phyloP scores from a whole-genome alignment of 345 rosid genomes.

The Boechera divaricarpa region DNA sequence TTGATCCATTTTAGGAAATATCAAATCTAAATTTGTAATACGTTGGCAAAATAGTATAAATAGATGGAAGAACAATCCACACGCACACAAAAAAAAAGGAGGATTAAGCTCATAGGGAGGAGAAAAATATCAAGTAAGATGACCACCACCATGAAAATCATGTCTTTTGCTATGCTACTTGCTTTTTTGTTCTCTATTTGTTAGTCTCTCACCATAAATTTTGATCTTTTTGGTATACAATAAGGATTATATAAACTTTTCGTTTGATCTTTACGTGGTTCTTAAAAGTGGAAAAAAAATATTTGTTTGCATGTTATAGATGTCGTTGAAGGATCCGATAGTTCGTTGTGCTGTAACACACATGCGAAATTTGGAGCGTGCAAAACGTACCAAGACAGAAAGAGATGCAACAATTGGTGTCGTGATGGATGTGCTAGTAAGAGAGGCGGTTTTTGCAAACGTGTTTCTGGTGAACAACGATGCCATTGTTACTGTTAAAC shows the following conservation, averaged over 20 bases:
- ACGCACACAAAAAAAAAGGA: neutral
- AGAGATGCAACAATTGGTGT: slow-evolving; percentile 24
- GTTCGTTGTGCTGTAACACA: slow-evolving; percentile 31
- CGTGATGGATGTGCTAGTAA: slow-evolving; percentile 5
- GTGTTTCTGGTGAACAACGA: neutral
- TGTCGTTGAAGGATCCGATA: slow-evolving; percentile 20
- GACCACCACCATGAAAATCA: slow-evolving; percentile 21
- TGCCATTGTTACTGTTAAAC: slow-evolving; percentile 28
- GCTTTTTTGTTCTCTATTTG: slow-evolving; percentile 20
- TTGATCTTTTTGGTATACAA: neutral
- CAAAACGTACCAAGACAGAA: slow-evolving; percentile 15
- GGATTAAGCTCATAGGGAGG: neutral
- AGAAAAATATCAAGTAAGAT: slow-evolving; percentile 12
- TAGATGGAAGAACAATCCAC: neutral
- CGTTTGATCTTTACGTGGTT: neutral
- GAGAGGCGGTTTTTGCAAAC: slow-evolving; percentile 28
- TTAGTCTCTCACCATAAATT: neutral
- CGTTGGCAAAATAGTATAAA: neutral
- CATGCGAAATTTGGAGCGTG: slow-evolving; percentile 28
- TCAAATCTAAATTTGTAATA: neutral
- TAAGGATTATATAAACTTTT: neutral
- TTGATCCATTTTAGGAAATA: neutral
- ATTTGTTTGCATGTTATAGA: neutral
- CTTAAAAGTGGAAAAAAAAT: neutral
- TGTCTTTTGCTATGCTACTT: slow-evolving; percentile 26